Conservation (phyloP, 2,329 filamentous ascomycete genomes). For the Xylaria sp. region DNA sequence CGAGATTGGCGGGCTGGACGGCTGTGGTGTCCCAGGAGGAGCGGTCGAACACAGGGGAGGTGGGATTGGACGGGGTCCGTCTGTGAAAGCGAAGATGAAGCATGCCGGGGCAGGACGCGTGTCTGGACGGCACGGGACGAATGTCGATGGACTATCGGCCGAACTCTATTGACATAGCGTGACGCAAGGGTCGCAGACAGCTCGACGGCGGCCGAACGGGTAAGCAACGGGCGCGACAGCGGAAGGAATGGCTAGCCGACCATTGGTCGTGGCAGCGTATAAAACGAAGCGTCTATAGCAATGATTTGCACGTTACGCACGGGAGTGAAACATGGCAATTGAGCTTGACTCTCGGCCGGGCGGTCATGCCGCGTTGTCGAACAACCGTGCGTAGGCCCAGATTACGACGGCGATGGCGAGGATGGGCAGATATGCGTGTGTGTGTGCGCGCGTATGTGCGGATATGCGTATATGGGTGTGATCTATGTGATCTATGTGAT, state of each 20-base stretch:
- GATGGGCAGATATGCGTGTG: background rate
- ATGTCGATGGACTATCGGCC: slow-evolving; percentile 36
- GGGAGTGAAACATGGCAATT: slow-evolving; percentile 16
- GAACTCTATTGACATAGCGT: slow-evolving; percentile 41
- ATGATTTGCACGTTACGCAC: background rate
- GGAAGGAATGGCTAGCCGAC: background rate
- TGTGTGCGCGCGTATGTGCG: background rate
- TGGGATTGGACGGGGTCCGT: slow-evolving; percentile 65
- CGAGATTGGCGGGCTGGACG: slow-evolving; percentile 55
- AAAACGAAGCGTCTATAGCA: background rate
- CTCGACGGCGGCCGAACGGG: background rate
- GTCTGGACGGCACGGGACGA: slow-evolving; percentile 18
- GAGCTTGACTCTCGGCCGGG: slow-evolving; percentile 1
- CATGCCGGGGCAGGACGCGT: slow-evolving; percentile 50
- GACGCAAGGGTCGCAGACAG: slow-evolving; percentile 16
- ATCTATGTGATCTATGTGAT: too few species aligned
- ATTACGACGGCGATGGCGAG: background rate
- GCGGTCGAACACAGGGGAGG: slow-evolving; percentile 63
- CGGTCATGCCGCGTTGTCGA: slow-evolving; percentile 13
- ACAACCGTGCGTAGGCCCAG: background rate
- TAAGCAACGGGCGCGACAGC: slow-evolving; percentile 1
- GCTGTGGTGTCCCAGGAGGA: slow-evolving; percentile 53
- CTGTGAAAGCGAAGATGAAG: slow-evolving; percentile 68
- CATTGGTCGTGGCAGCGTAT: background rate
- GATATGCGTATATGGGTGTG: too few species aligned